Evolutionary conservation across 768 basidiomycete genomes (phyloP), one percentile per base, ranked within the genome.

Genomic region (Chlorophyllum brunneum): DNA sequence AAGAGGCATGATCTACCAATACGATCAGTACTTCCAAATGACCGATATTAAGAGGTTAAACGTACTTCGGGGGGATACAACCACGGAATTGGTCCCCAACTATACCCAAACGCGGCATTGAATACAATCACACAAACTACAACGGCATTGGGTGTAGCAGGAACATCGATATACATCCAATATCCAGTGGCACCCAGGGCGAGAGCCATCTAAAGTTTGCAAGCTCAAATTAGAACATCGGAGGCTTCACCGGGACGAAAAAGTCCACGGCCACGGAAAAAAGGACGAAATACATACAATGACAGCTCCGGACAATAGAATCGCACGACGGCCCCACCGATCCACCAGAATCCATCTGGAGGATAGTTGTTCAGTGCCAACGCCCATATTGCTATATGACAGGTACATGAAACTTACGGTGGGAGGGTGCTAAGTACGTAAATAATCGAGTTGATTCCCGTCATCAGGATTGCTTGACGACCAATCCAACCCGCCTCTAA

Each of bases 401-500:
- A 40, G 7, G 37, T 16, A 40, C 15, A n/a, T 45, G 34, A 24
- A n/a, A 67, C 87, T 54, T 56, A 92, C 87, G 93, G 86, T 4
- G 91, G 91, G 34, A 95, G 68, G 3, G 92, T 90, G 62, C 85
- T 86, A 10, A 88, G 69, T 20, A 91, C 62, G 58, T 92, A 92
- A 55, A 92, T 85, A 48, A 89, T 73, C 5, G 87, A 82, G 61
- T 97, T 98, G 63, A 97, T 88, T 1, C 94, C 95, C 10, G 94
- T 92, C 95, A 98, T 98, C 22, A 98, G 75, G 55, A 98, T 81
- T 10, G 95, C 95, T 61, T 95, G 83, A 34, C 95, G 80, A 11
- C 95, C 95, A 48, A 94, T 77, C 93, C 94, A 98, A 51, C 95
- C 95, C 48, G 95, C 95, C 76, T 86, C 92, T 94, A 64, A 27